These are phyloP conservation scores for Penicillium rolfsii DNA, from an alignment of 2,329 filamentous ascomycete genomes.

Conservation along the genomic window DNA sequence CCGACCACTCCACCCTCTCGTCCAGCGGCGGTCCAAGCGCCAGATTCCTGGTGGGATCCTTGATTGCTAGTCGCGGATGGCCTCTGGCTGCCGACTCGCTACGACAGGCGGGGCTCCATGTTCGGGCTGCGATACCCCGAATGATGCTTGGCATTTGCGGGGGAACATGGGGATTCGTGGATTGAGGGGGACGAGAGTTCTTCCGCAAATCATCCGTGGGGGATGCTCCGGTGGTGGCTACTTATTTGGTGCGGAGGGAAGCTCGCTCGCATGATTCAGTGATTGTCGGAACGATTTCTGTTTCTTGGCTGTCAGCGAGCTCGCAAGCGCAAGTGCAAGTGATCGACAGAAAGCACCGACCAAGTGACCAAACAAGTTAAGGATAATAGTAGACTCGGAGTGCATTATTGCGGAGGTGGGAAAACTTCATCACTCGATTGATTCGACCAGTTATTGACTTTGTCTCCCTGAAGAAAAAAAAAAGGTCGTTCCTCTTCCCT, in stretches of 20 bases:
- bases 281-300: not conserved
- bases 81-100: not conserved
- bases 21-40: not conserved
- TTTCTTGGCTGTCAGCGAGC: slow-evolving; percentile 4
- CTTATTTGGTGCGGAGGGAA: slow-evolving; percentile 1
- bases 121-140: slow-evolving; percentile 27
- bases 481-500: not conserved
- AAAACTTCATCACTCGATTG: not conserved
- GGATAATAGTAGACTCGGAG: not conserved
- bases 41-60: not conserved
- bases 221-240: slow-evolving; percentile 8
- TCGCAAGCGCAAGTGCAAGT: not conserved
- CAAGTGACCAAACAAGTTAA: not conserved
- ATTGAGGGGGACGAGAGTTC: slow-evolving; percentile 11
- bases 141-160: slow-evolving; percentile 21
- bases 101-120: not conserved
- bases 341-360: not conserved
- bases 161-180: slow-evolving; percentile 13
- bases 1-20: not conserved
- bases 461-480: not conserved
- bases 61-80: no score
- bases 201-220: slow-evolving; percentile 24
- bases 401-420: not conserved
- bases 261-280: not conserved
- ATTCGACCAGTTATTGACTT: not conserved